Base-by-base conservation (phyloP, 2,329 filamentous ascomycete genomes). In the Stemphylium lycopersici region DNA sequence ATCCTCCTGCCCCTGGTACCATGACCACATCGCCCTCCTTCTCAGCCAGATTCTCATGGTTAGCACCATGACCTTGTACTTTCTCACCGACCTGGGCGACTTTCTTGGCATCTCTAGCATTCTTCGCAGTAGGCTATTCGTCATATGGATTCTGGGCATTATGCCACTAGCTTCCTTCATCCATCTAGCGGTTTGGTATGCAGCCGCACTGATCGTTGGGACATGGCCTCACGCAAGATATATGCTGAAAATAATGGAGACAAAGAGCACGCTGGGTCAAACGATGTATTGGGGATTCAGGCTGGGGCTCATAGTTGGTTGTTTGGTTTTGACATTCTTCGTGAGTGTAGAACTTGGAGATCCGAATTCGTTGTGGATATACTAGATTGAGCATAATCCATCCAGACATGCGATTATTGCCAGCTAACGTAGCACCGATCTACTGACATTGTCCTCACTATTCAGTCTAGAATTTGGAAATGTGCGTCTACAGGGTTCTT, bases 401-500 rank as follows among this genome's bases (percentile, higher is more conserved):
- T 39, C 15, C n/a, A 29, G 10, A 11, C 16, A 13, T 13, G 22
- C 33, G 4, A 38, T 1, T 0, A 3, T 6, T 11, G 4, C 22
- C 2, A 1, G 1, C 34, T 2, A 1, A 16, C 22, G 2, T 29
- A 31, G 26, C 13, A 13, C n/a, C n/a, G 11, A 15, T 10, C 8
- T 12, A 34, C n/a, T 11, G 20, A 33, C 13, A 16, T 6, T 15
- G 0, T 13, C 6, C 6, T 13, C 5, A 12, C 1, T 10, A 6
- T 32, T 50, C 48, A 67, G 22, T 50, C 62, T n/a, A 63, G 38
- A 3, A 72, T 62, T 36, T 71, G 49, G 13, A 79, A 80, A 59
- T 79, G 76, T 5, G 76, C 78, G 52, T 79, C 78, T n/a, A 75
- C 74, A 2, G 76, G 73, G 47, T 73, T 73, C 50, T 74, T 71